phyloP scores from a whole-genome alignment of 768 basidiomycete genomes.

The Podaxis pistillaris region DNA sequence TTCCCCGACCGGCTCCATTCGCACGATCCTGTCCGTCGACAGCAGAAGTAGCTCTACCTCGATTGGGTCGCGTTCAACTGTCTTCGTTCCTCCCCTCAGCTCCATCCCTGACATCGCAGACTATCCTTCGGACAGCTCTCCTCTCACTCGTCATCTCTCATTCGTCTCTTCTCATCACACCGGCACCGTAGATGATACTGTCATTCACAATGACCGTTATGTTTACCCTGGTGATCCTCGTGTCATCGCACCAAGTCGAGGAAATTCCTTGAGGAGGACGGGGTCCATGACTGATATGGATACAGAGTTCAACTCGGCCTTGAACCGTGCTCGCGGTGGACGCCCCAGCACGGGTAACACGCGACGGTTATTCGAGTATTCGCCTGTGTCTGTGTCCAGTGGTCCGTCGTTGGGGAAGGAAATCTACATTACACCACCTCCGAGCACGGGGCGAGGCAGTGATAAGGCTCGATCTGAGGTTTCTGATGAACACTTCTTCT shows the following conservation, averaged over 20 bases:
- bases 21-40: constrained; percentile 64
- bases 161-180: constrained; percentile 56
- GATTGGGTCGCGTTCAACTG: constrained; percentile 65
- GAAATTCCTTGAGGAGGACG: constrained; percentile 37
- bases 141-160: constrained; percentile 39
- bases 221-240: constrained; percentile 73
- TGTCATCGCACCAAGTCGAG: constrained; percentile 64
- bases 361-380: constrained; percentile 44
- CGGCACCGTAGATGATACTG: constrained; percentile 73
- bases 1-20: constrained; percentile 57
- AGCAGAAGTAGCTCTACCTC: constrained; percentile 42
- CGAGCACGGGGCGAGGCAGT: constrained; percentile 31
- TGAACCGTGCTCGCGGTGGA: constrained; percentile 42
- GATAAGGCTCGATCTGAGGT: constrained; percentile 31
- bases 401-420: constrained; percentile 50
- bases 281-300: constrained; percentile 72
- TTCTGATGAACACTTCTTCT: constrained; percentile 41
- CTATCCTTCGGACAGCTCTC: constrained; percentile 34
- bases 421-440: constrained; percentile 43
- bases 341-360: constrained; percentile 35
- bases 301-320: constrained; percentile 47
- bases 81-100: constrained; percentile 76
- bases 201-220: constrained; percentile 62
- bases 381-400: constrained; percentile 73
- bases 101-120: constrained; percentile 72